phyloP scores from a whole-genome alignment of 1,139 yeast genomes.

The Lodderomyces parapsilosis region DNA sequence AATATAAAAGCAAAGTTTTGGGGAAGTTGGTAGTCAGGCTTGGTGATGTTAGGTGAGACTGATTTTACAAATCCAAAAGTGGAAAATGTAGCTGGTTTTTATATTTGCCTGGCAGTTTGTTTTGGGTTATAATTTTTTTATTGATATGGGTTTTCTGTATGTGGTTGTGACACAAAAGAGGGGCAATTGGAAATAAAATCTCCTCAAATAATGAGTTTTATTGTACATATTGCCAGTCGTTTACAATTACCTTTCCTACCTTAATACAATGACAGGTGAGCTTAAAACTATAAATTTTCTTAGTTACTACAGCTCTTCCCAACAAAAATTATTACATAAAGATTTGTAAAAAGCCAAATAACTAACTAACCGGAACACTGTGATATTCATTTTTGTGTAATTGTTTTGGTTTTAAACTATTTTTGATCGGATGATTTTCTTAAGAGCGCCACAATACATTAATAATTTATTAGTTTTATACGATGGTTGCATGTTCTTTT shows the following conservation, averaged over 20 bases:
- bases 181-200: not conserved
- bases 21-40: too few relatives aligned
- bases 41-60: not conserved
- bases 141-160: not conserved
- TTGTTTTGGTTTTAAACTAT: not conserved
- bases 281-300: not conserved
- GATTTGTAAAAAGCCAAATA: not conserved
- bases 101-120: too few relatives aligned
- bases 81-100: not conserved
- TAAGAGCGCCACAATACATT: not conserved
- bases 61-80: not conserved
- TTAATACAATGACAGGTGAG: not conserved
- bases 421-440: slow-evolving; percentile 3
- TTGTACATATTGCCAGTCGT: not conserved
- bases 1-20: not conserved
- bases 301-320: not conserved
- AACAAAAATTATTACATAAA: slow-evolving; percentile 1
- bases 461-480: not conserved
- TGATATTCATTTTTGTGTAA: slow-evolving; percentile 1
- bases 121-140: too few relatives aligned
- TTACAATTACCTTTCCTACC: not conserved
- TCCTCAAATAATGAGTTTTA: not conserved
- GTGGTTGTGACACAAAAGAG: not conserved
- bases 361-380: too few relatives aligned
- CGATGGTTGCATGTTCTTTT: not conserved